Evolutionary conservation across 78 protist species (phyloP).

Genomic region (Polysphondylium violaceum): DNA sequence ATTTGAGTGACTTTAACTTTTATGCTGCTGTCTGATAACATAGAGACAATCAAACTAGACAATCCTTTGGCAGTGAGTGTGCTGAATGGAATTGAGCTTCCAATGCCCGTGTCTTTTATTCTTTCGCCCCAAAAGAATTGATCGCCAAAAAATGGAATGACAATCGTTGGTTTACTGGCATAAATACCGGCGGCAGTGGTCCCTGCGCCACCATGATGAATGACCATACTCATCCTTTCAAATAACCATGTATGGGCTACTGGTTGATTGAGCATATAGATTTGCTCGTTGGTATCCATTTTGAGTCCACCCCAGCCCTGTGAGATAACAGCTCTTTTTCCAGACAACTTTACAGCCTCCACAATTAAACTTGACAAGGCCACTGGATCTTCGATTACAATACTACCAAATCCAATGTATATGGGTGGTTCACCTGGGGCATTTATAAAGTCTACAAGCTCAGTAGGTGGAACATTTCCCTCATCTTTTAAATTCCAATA

Average conservation of each 20-base stretch:
- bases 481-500: conserved; percentile 45
- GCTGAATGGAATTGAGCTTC: conserved; percentile 17
- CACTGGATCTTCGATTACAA: conserved; percentile 77
- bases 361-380: conserved; percentile 35
- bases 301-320: conserved; percentile 74
- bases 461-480: neutral
- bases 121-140: conserved; percentile 87
- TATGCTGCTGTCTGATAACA: neutral
- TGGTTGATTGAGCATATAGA: conserved; percentile 32
- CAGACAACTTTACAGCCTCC: conserved; percentile 52
- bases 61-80: conserved; percentile 18
- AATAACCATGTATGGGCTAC: conserved; percentile 85
- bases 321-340: conserved; percentile 59
- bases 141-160: conserved; percentile 88
- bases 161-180: conserved; percentile 75
- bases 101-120: conserved; percentile 50
- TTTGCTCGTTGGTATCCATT: neutral
- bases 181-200: conserved; percentile 87
- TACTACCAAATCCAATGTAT: conserved; percentile 81
- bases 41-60: neutral
- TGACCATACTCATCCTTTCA: conserved; percentile 70
- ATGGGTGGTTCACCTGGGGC: conserved; percentile 44
- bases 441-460: conserved; percentile 4
- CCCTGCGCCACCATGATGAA: conserved; percentile 93
- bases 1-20: neutral